Conservation (phyloP, 1,284 basidiomycete genomes). For the Tremellales sp. region DNA sequence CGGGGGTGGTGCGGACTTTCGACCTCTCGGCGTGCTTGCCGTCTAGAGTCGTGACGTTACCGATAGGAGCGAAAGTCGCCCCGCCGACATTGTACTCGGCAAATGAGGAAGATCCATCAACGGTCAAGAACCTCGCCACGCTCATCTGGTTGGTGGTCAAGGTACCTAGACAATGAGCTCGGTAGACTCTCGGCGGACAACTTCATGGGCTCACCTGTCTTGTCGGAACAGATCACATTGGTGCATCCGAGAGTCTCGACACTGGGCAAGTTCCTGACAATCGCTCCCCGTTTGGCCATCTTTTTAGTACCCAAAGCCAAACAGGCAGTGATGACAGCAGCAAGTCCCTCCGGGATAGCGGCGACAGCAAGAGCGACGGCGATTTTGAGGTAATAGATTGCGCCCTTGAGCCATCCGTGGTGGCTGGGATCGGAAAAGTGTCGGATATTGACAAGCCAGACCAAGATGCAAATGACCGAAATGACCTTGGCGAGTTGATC, state of each 20-base stretch:
- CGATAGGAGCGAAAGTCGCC: slow-evolving; percentile 80
- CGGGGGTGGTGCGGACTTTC: slow-evolving; percentile 64
- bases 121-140: slow-evolving; percentile 74
- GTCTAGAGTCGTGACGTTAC: slow-evolving; percentile 63
- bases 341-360: slow-evolving; percentile 91
- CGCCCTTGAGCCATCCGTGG: slow-evolving; percentile 81
- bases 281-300: slow-evolving; percentile 96
- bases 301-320: slow-evolving; percentile 92
- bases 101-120: slow-evolving; percentile 56
- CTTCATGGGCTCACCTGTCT: slow-evolving; percentile 61
- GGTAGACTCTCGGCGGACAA: neutral
- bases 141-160: slow-evolving; percentile 96
- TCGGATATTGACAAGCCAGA: slow-evolving; percentile 91
- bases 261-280: slow-evolving; percentile 90
- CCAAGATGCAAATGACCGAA: slow-evolving; percentile 86
- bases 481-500: slow-evolving; percentile 95
- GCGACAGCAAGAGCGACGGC: slow-evolving; percentile 94
- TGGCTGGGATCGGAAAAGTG: slow-evolving; percentile 92
- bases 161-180: slow-evolving; percentile 51
- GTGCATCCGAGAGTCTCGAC: slow-evolving; percentile 95
- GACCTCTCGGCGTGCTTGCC: slow-evolving; percentile 56
- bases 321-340: slow-evolving; percentile 95
- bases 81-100: slow-evolving; percentile 79
- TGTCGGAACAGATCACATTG: slow-evolving; percentile 95
- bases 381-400: slow-evolving; percentile 97